Percentiles rank a stretch among this genome's conserved stretches.
Evolutionary conservation across 2,329 filamentous ascomycete genomes (phyloP).

Genomic region (Cercospora zeae-maydis): DNA sequence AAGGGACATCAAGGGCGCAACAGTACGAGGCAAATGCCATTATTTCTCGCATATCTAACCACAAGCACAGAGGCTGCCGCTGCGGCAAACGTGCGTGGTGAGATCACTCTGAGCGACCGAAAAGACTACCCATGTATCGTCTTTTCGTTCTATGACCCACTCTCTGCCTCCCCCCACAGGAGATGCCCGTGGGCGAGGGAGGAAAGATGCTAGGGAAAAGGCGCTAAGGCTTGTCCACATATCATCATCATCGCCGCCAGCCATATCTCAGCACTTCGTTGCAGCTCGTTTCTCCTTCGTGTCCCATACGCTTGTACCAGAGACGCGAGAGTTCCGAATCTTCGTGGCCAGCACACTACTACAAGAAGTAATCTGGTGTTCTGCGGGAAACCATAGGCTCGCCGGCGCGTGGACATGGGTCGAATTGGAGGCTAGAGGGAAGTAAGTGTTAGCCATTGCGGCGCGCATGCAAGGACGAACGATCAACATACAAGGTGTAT

Average conservation of each 20-base stretch:
- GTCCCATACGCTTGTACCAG: not conserved
- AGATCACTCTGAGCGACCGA: not conserved
- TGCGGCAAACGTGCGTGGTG: not conserved
- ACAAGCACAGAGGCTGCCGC: too few species aligned
- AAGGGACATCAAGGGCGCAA: too few species aligned
- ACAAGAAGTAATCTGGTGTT: conserved; percentile 99
- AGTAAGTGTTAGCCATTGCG: not conserved
- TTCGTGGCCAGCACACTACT: conserved; percentile 51
- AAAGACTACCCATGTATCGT: not conserved
- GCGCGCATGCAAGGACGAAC: not conserved
- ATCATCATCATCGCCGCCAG: not conserved
- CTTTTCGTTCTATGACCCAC: not conserved
- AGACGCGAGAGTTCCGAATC: conserved; percentile 2
- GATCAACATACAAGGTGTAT: conserved; percentile 86
- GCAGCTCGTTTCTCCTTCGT: not conserved
- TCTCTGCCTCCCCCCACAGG: not conserved
- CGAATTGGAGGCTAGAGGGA: conserved; percentile 82
- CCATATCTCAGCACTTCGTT: not conserved
- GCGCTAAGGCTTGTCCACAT: not conserved
- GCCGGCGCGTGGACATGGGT: conserved; percentile 93
- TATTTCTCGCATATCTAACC: not conserved
- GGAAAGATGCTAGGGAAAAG: not conserved
- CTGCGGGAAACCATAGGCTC: conserved; percentile 95
- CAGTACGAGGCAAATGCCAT: too few species aligned
- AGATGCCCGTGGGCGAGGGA: not conserved